A percentile compares a stretch with the other conserved stretches of the same genome.
Conservation (phyloP, 371 early-diverging fungal genomes). For the Mortierella sp. region DNA sequence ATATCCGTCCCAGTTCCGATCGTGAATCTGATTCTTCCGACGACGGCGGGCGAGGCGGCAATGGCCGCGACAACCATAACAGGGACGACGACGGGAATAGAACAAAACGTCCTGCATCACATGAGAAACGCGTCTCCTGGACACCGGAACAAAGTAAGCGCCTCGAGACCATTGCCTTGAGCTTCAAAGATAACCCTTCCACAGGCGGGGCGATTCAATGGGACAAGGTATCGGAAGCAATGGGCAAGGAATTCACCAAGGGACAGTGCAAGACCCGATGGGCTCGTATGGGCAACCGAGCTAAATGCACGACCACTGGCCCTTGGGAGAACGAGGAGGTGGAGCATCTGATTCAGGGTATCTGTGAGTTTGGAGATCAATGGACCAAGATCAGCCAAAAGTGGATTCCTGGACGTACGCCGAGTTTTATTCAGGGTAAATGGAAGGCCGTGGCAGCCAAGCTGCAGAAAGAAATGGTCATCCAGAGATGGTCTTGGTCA, state of each 20-base stretch:
- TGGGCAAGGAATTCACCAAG: slow-evolving; percentile 20
- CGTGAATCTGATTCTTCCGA: too few species aligned
- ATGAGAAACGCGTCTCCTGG: neutral
- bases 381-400: slow-evolving; percentile 28
- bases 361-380: slow-evolving; percentile 8
- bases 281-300: slow-evolving; percentile 10
- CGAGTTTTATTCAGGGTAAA: slow-evolving; percentile 32
- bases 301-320: neutral
- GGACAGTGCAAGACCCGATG: slow-evolving; percentile 29
- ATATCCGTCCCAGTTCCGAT: too few species aligned
- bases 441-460: slow-evolving; percentile 18
- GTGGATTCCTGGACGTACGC: slow-evolving; percentile 25
- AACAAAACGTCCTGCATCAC: neutral
- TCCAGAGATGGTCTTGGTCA: slow-evolving; percentile 16
- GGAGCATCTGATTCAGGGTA: slow-evolving; percentile 14
- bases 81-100: neutral
- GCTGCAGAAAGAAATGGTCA: slow-evolving; percentile 13
- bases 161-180: slow-evolving; percentile 10
- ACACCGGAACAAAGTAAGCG: slow-evolving; percentile 7
- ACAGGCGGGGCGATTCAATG: slow-evolving; percentile 12
- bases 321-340: slow-evolving; percentile 27
- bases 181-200: neutral
- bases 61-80: too few species aligned
- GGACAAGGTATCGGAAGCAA: slow-evolving; percentile 13
- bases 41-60: neutral